Conservation (phyloP, 768 basidiomycete genomes). For the Rhodotorula babjevae region DNA sequence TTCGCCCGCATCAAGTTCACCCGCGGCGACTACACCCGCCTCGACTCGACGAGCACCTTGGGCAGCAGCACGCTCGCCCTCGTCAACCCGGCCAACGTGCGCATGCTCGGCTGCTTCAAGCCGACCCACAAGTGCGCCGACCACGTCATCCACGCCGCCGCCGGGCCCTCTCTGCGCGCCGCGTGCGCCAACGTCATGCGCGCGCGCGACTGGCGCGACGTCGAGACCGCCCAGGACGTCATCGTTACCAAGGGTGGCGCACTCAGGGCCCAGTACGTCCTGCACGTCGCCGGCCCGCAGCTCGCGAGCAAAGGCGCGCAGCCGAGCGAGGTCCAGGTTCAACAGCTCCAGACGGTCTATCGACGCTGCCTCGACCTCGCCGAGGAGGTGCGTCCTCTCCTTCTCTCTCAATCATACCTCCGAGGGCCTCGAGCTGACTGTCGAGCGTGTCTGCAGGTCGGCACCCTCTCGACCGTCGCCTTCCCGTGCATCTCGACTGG, state of each 20-base stretch:
- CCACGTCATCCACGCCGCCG: conserved; percentile 14
- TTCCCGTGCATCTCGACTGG: conserved; percentile 24
- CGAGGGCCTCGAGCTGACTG: not conserved
- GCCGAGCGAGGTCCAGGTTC: not conserved
- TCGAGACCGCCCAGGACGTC: not conserved
- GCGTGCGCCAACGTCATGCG: conserved; percentile 6
- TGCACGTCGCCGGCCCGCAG: conserved; percentile 11
- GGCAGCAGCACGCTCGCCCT: not conserved
- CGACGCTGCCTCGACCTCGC: conserved; percentile 2
- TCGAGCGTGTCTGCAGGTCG: not conserved
- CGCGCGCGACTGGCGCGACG: not conserved
- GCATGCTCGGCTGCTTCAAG: conserved; percentile 18
- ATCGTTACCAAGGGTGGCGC: not conserved
- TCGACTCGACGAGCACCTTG: not conserved
- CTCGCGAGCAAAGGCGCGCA: not conserved
- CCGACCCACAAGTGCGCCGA: conserved; percentile 12
- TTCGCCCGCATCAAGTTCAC: not conserved
- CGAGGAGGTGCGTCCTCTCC: not conserved
- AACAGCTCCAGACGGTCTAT: not conserved
- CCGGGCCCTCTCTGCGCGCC: not conserved
- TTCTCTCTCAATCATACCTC: not conserved
- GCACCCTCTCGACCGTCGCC: conserved; percentile 5
- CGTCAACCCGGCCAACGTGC: conserved; percentile 12
- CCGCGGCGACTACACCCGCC: conserved; percentile 14
- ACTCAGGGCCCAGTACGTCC: not conserved